These are phyloP conservation scores for Inga oerstediana DNA, from an alignment of 306 rosid species.

Conservation along the genomic window DNA sequence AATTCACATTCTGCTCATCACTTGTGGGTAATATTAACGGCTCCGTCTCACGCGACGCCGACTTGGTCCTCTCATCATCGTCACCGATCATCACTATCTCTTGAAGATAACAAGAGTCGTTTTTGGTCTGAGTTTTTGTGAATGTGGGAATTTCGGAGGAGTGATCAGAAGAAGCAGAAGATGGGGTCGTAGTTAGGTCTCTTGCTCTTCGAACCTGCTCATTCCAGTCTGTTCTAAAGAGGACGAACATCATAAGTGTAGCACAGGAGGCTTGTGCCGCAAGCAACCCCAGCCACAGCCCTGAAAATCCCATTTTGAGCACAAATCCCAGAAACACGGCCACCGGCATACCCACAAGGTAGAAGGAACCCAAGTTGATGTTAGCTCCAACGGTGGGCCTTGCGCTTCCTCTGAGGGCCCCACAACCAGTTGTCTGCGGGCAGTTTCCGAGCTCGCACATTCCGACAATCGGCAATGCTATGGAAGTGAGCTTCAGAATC, in stretches of 20 bases:
- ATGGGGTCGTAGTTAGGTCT: slow-evolving; percentile 54
- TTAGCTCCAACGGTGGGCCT: slow-evolving; percentile 87
- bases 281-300: slow-evolving; percentile 94
- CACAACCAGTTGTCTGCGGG: slow-evolving; percentile 95
- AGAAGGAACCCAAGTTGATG: slow-evolving; percentile 87
- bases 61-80: slow-evolving; percentile 34
- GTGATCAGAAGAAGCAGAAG: slow-evolving; percentile 11
- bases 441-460: slow-evolving; percentile 97
- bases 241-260: slow-evolving; percentile 75
- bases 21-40: slow-evolving; percentile 45
- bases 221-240: slow-evolving; percentile 80
- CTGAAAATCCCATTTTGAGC: slow-evolving; percentile 73
- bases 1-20: slow-evolving; percentile 16
- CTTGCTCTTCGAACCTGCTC: slow-evolving; percentile 64
- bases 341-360: slow-evolving; percentile 91
- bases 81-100: slow-evolving; percentile 53
- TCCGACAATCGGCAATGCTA: slow-evolving; percentile 84
- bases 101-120: slow-evolving; percentile 36
- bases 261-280: slow-evolving; percentile 93
- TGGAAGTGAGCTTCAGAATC: slow-evolving; percentile 65
- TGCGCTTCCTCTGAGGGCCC: slow-evolving; percentile 86
- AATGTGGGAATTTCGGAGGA: slow-evolving; percentile 37
- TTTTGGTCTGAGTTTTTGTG: slow-evolving; percentile 23
- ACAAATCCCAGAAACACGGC: slow-evolving; percentile 75
- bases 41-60: slow-evolving; percentile 60